phyloP scores from a whole-genome alignment of 2,329 filamentous ascomycete genomes.

The Aspergillus eucalypticola region DNA sequence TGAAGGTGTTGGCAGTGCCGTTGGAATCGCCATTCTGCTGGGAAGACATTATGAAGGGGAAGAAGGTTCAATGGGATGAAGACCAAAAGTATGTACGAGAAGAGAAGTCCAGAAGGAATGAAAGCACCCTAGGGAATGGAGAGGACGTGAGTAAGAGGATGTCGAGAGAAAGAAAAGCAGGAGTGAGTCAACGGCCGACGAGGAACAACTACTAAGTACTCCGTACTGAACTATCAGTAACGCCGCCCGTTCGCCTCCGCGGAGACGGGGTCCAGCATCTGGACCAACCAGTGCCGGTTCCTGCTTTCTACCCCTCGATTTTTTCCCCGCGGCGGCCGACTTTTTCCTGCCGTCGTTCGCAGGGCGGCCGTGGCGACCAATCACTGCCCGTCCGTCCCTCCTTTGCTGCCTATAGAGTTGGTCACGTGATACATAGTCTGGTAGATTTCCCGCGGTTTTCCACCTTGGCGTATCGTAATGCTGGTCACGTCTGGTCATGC shows the following conservation, averaged over 20 bases:
- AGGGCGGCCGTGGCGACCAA: conserved; percentile 17
- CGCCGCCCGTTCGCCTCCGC: neutral
- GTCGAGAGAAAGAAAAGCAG: conserved; percentile 1
- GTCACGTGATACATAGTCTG: neutral
- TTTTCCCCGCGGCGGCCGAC: conserved; percentile 19
- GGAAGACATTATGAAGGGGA: conserved; percentile 36
- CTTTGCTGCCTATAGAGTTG: neutral
- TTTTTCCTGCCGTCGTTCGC: conserved; percentile 13
- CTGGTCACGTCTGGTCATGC: neutral
- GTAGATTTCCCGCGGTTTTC: conserved; percentile 4
- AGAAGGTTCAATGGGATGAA: neutral
- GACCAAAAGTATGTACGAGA: neutral
- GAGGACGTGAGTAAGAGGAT: neutral
- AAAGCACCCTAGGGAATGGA: conserved; percentile 3
- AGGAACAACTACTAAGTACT: neutral
- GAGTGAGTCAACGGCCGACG: conserved; percentile 14
- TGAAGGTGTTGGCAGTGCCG: conserved; percentile 61
- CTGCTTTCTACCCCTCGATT: neutral
- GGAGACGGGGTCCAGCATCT: neutral
- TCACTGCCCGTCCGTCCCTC: conserved; percentile 15
- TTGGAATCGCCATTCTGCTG: conserved; percentile 30
- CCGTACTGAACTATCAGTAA: neutral
- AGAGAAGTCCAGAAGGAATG: conserved; percentile 6
- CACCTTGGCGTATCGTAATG: neutral
- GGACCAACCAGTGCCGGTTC: neutral